Conservation (phyloP, 805 yeast species). For the Jamesozyma piceae region DNA sequence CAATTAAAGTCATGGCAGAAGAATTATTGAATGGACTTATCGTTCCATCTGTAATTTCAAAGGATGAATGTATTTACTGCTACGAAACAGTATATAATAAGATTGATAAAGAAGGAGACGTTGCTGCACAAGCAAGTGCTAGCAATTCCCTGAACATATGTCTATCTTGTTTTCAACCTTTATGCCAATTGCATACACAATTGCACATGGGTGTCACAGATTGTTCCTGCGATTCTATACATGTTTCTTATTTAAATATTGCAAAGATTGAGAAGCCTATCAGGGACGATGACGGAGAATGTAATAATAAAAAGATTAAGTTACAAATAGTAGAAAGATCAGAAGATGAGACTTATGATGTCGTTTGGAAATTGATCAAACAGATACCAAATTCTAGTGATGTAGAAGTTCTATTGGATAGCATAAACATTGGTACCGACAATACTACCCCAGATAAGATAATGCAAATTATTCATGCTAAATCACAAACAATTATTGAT, state of each 20-base stretch:
- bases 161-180: conserved; percentile 61
- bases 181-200: conserved; percentile 51
- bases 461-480: conserved; percentile 19
- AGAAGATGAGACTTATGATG: conserved; percentile 26
- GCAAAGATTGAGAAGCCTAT: conserved; percentile 42
- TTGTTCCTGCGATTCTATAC: conserved; percentile 34
- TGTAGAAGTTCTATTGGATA: background rate
- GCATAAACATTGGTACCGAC: no score
- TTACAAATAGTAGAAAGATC: conserved; percentile 24
- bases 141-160: conserved; percentile 53
- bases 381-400: conserved; percentile 3
- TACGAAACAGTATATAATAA: conserved; percentile 55
- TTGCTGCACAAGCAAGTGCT: conserved; percentile 15
- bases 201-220: conserved; percentile 39
- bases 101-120: no score
- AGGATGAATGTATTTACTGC: conserved; percentile 86
- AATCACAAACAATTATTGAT: conserved; percentile 30
- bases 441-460: conserved; percentile 8
- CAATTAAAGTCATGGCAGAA: conserved; percentile 6
- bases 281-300: conserved; percentile 18
- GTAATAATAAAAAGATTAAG: conserved; percentile 23
- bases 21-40: conserved; percentile 7
- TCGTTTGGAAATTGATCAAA: conserved; percentile 19
- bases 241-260: conserved; percentile 52
- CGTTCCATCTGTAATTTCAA: conserved; percentile 43